phyloP scores from a whole-genome alignment of 306 rosid species.

The Rosa lucieae region DNA sequence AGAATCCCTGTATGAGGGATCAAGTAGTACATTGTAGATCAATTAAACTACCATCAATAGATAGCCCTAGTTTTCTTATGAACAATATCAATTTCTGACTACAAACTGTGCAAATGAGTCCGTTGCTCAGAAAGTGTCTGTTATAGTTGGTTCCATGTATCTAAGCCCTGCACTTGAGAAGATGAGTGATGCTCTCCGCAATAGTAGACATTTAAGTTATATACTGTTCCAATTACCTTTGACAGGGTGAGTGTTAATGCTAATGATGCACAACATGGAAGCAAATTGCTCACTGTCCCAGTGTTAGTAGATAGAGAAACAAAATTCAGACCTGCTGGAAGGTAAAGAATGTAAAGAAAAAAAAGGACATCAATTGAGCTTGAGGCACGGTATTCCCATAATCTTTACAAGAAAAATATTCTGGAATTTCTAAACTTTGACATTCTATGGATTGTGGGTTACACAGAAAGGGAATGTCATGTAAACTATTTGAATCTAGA shows the following conservation, averaged over 20 bases:
- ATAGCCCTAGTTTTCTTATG: too few relatives aligned
- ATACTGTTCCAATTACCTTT: slow-evolving; percentile 26
- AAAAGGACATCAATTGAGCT: too few relatives aligned
- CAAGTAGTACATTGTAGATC: too few relatives aligned
- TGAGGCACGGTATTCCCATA: too few relatives aligned
- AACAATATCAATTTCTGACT: too few relatives aligned
- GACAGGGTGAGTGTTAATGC: slow-evolving; percentile 43
- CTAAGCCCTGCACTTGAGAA: slow-evolving; percentile 37
- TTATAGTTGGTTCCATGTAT: slow-evolving; percentile 29
- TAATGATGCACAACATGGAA: slow-evolving; percentile 40
- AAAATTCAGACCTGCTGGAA: slow-evolving; percentile 27
- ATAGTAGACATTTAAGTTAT: slow-evolving; percentile 24
- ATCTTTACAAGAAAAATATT: background rate
- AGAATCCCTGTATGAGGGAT: too few relatives aligned
- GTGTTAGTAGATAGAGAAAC: slow-evolving; percentile 37
- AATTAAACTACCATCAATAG: too few relatives aligned
- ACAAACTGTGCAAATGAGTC: too few relatives aligned
- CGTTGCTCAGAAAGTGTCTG: too few relatives aligned
- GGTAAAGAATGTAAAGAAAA: background rate
- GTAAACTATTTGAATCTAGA: slow-evolving; percentile 13
- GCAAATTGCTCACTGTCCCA: slow-evolving; percentile 31
- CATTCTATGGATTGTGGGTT: slow-evolving; percentile 4
- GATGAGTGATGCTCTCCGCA: slow-evolving; percentile 38
- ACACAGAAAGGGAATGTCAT: slow-evolving; percentile 8
- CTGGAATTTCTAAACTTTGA: slow-evolving; percentile 15